Evolutionary conservation across 768 basidiomycete species (phyloP).

Genomic region (Amanita rubescens): DNA sequence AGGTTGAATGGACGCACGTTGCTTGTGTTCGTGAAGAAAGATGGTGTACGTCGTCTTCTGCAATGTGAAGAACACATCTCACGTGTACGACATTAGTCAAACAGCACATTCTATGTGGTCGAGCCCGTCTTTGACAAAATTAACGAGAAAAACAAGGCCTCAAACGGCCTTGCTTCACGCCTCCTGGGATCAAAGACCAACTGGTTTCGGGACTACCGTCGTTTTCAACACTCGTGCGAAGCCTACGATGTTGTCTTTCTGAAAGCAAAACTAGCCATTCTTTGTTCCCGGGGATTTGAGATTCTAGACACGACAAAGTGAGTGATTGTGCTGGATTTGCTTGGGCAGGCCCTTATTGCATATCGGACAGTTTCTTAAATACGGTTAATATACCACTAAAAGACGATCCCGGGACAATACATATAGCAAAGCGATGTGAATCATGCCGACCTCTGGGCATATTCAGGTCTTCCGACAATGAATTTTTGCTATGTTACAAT

Average conservation of each 20-base stretch:
- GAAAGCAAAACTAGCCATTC: constrained; percentile 84
- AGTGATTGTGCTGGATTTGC: constrained; percentile 18
- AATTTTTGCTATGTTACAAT: constrained; percentile 92
- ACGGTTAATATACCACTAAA: constrained; percentile 85
- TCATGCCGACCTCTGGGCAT: constrained; percentile 85
- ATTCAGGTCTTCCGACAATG: constrained; percentile 87
- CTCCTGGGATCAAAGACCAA: constrained; percentile 67
- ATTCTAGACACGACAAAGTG: constrained; percentile 96
- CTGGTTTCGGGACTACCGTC: constrained; percentile 89
- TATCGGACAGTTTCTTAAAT: constrained; percentile 53
- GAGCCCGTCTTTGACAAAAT: constrained; percentile 89
- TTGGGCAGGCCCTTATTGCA: neutral
- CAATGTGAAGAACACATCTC: neutral
- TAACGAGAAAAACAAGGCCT: constrained; percentile 60
- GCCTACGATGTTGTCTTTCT: constrained; percentile 86
- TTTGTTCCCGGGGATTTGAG: constrained; percentile 91
- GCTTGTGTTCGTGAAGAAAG: constrained; percentile 94
- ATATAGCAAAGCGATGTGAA: constrained; percentile 81
- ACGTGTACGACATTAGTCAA: constrained; percentile 28
- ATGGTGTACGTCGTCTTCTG: constrained; percentile 42
- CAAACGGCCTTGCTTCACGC: constrained; percentile 55
- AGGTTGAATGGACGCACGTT: constrained; percentile 80
- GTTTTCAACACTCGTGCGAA: constrained; percentile 83
- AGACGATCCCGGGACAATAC: constrained; percentile 57
- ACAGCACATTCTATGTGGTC: constrained; percentile 88